Percentiles rank a stretch among this genome's conserved stretches.
Evolutionary conservation across 805 yeast genomes (phyloP).

Genomic region (Brettanomyces anomalus): DNA sequence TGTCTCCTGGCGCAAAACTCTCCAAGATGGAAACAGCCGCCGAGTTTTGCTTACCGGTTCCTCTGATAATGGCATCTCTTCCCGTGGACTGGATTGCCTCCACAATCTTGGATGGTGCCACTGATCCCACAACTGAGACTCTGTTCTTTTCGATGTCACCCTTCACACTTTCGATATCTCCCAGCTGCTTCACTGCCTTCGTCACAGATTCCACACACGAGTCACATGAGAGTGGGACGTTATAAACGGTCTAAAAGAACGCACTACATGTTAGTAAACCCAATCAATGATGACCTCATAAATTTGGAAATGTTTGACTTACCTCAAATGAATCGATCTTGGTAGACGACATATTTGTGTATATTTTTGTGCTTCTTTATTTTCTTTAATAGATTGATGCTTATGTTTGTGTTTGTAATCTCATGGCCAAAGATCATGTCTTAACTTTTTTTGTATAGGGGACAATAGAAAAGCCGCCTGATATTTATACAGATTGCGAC

Average conservation of each 20-base stretch:
- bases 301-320: constrained; percentile 3
- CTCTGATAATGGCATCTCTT: constrained; percentile 84
- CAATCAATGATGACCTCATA: not conserved
- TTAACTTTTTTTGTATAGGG: too few species aligned
- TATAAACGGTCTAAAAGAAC: constrained; percentile 53
- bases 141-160: constrained; percentile 51
- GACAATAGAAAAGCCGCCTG: too few species aligned
- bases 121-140: constrained; percentile 58
- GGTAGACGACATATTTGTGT: constrained; percentile 3
- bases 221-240: constrained; percentile 77
- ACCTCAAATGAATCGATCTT: constrained; percentile 14
- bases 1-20: constrained; percentile 43
- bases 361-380: too few species aligned
- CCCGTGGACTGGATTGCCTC: constrained; percentile 64
- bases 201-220: constrained; percentile 57
- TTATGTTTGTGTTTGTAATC: too few species aligned
- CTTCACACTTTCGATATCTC: constrained; percentile 42
- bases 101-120: constrained; percentile 71
- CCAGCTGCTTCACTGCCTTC: constrained; percentile 39
- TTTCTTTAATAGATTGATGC: too few species aligned
- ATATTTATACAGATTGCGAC: too few species aligned
- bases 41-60: constrained; percentile 77
- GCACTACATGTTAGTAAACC: not conserved
- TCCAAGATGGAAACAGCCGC: constrained; percentile 92
- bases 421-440: too few species aligned